Conservation (phyloP, 2,329 filamentous ascomycete genomes). For the Cladosporium sphaerospermum region DNA sequence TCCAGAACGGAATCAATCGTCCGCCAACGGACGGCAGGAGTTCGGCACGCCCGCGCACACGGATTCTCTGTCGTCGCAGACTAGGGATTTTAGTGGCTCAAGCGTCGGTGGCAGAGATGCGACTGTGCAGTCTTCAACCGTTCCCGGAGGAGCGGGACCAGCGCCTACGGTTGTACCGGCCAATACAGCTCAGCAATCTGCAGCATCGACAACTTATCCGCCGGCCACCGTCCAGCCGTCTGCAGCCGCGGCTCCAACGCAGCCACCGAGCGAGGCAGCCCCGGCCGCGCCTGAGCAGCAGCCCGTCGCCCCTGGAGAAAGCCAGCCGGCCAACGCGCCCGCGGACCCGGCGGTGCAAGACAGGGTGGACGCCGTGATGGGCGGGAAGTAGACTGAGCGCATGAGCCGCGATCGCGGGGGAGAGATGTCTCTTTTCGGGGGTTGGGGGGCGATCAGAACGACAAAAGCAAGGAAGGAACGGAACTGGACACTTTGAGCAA, state of each 20-base stretch:
- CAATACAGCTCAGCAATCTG: neutral
- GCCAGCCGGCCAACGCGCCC: neutral
- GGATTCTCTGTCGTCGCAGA: neutral
- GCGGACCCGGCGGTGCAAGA: neutral
- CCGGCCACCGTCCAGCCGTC: neutral
- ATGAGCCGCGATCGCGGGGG: neutral
- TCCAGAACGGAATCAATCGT: conserved; percentile 28
- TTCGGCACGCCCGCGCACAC: conserved; percentile 4
- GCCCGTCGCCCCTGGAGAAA: neutral
- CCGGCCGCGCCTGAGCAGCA: neutral
- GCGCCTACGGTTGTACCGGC: neutral
- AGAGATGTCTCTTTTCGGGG: neutral
- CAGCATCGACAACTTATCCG: neutral
- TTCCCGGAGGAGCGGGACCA: neutral
- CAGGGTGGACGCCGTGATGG: conserved; percentile 3
- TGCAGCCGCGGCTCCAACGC: neutral
- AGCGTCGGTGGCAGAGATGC: neutral
- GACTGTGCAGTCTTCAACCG: neutral
- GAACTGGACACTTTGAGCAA: neutral
- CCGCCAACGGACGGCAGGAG: conserved; percentile 6
- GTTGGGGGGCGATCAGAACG: no score
- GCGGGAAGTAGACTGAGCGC: neutral
- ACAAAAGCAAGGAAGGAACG: neutral
- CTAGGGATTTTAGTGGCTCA: neutral
- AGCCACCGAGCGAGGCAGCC: neutral